Conservation (phyloP, 176 grass and related monocot genomes). For the Coix lacrymajobi region DNA sequence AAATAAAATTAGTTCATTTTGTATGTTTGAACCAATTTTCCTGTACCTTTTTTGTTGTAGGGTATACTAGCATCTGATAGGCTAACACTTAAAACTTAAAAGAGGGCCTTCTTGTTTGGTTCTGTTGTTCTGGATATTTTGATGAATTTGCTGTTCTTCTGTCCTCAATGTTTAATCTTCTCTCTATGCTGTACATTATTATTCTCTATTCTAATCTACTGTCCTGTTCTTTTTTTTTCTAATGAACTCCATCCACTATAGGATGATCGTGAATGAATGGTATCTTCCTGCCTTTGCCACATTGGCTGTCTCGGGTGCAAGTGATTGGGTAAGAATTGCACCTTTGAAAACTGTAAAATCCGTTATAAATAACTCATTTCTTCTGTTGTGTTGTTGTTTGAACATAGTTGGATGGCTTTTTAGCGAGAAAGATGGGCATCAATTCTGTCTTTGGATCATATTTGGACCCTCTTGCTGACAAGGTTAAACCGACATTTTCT, state of each 20-base stretch:
- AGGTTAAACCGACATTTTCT: conserved; percentile 46
- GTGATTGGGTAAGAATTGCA: conserved; percentile 77
- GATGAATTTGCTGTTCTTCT: background rate
- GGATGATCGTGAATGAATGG: conserved; percentile 92
- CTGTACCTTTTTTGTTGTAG: background rate
- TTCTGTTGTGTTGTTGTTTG: conserved; percentile 1
- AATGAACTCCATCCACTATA: conserved; percentile 28
- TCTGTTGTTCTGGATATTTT: background rate
- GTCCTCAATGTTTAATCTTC: background rate
- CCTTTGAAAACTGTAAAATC: conserved; percentile 6
- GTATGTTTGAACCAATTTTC: conserved; percentile 4
- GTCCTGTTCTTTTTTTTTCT: conserved; percentile 7
- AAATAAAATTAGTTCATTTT: conserved; percentile 18
- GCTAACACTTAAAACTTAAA: background rate
- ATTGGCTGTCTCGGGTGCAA: conserved; percentile 72
- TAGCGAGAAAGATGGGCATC: conserved; percentile 96
- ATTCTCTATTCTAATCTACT: background rate
- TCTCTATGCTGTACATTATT: conserved; percentile 3
- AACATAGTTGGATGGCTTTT: conserved; percentile 82
- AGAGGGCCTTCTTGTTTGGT: background rate
- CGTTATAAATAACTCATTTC: conserved; percentile 13
- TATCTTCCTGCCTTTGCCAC: conserved; percentile 88
- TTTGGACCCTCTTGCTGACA: conserved; percentile 91
- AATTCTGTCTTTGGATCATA: conserved; percentile 91
- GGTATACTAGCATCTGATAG: background rate